Base-by-base conservation (phyloP, 805 yeast genomes). In the Candida ulmi region DNA sequence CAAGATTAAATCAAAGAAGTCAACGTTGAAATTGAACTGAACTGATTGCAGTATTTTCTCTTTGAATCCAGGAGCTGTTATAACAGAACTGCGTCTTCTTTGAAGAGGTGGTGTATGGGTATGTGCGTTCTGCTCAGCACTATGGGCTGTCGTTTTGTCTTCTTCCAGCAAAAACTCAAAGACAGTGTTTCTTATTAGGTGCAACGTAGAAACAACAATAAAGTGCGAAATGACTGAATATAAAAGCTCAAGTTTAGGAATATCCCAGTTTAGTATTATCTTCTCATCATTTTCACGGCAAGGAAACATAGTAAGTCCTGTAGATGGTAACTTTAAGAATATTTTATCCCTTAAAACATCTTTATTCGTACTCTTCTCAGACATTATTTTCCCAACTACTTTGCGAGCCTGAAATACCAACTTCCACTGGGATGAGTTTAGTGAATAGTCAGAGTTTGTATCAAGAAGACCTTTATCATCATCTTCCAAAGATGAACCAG, bases 171-270 rank as follows among this genome's bases (percentile, higher is more conserved):
- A 32, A 41, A 46, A 43, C 41, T 57, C 46, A 41, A 54, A 46
- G 37, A 65, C 28, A 9, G 72, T 68, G 47, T 71, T 71, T 37
- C 66, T 63, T 17, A 76, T 45, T 4, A 76, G 57, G 45, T 68
- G 72, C 8, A 68, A 40, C 2, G 72, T 60, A 0, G 80, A 72
- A 4, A 72, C 51, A 0, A 69, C 50, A 17, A 74, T 57, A 50
- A 75, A 77, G 35, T 69, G 69, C 4, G 69, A 61, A 42, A 67
- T 66, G 13, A 68, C 48, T 3, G 74, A 68, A 33, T 65, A 58
- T 6, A 67, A 50, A 3, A 57, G 44, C 23, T 63, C 66, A 9
- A 61, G 23, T 15, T 51, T 56, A 11, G 55, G 50, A 12, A 57
- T 44, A 16, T 52, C 49, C 38, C 56, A 42, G 24, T 54, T 52